Evolutionary conservation across 2,329 filamentous ascomycete genomes (phyloP), one percentile per base, ranked within the genome.

Genomic region (Xylariaceae sp.): DNA sequence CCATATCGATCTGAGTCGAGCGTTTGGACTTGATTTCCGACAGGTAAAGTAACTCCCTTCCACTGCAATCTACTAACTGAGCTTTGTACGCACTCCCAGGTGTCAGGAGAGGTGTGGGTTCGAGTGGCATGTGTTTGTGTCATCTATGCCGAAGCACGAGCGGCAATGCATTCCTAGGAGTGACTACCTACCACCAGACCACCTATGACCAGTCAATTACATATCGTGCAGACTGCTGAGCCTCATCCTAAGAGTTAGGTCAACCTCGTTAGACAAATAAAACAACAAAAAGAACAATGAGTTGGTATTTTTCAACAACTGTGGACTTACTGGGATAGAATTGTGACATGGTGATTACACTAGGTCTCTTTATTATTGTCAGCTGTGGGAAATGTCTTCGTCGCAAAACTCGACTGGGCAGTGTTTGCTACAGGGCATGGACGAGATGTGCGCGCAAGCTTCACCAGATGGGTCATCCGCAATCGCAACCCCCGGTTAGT

Each of bases 41-140:
- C 56, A 64, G 61, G 63, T 64, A 64, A 64, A 61, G 63, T 64
- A 45, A 55, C 48, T 50, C 55, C 61, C 61, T 44, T 35, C 47
- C 35, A 37, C 17, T 51, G 37, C 6, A 23, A 53, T 50, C 13
- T 53, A 52, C 62, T 62, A 62, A 64, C 51, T 39, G 18, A 51
- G 37, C 44, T 52, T 59, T 50, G 10, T 56, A 58, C 51, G 48
- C 47, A 23, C 54, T 23, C 37, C 17, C 44, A 42, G 48, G 53
- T 51, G n/a, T 53, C 17, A 17, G 42, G 55, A 51, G 10, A 55
- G 4, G 42, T 48, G 48, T 51, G 52, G 15, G 49, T 53, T 35
- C 7, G 34, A 23, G 44, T 53, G 49, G 45, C 44, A 55, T 45
- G 15, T 34, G 45, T 51, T 44, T 37, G 11, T 37, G 47, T 44